Evolutionary conservation across 768 basidiomycete genomes (phyloP).

Genomic region (Podaxis sp.): DNA sequence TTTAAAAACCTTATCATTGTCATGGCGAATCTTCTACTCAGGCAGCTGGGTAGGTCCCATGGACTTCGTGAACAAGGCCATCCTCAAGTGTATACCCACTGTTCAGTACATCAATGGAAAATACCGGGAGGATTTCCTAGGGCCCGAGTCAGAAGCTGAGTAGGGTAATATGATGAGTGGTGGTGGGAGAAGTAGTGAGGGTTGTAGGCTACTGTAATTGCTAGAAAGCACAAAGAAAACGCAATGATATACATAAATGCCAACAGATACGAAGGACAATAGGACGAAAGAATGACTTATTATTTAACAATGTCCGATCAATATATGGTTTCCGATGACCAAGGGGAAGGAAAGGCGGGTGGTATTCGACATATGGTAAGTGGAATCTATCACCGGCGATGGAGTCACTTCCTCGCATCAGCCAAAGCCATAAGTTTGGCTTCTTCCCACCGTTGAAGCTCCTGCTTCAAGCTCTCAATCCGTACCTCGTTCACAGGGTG

Average conservation of each 20-base stretch:
- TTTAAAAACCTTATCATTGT: neutral
- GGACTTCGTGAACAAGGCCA: neutral
- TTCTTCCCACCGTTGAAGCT: constrained; percentile 70
- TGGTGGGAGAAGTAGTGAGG: neutral
- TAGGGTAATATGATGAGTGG: too few species aligned
- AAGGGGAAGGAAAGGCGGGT: neutral
- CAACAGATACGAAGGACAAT: neutral
- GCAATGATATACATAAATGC: neutral
- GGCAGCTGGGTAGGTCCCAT: neutral
- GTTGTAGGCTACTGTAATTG: neutral
- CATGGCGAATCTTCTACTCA: neutral
- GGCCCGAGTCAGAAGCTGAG: neutral
- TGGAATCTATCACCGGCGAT: neutral
- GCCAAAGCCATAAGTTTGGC: constrained; percentile 37
- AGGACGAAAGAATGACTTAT: neutral
- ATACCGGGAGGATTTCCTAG: neutral
- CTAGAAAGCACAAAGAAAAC: neutral
- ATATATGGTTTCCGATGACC: neutral
- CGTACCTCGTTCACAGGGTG: constrained; percentile 74
- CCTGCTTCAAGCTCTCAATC: constrained; percentile 56
- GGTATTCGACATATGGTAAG: neutral
- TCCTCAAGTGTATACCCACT: neutral
- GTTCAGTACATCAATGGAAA: neutral
- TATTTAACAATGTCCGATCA: neutral
- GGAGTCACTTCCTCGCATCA: neutral